Base-by-base conservation (phyloP, 305 asterid species). In the Fraxinus xanthoxyloides region DNA sequence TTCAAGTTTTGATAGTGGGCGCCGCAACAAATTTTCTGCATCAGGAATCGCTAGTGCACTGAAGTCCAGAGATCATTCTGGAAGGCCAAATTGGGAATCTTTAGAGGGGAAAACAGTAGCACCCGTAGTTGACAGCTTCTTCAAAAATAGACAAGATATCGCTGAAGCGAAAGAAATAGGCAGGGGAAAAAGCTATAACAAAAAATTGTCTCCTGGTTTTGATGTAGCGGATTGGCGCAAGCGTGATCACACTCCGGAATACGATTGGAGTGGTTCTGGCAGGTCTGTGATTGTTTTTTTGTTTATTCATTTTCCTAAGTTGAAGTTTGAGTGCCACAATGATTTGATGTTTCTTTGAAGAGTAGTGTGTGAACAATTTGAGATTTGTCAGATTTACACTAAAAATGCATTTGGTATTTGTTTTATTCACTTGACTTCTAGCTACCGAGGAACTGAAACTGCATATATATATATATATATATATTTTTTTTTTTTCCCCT, bases 151-250 rank as follows among this genome's bases (percentile, higher is more conserved):
- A 81, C 84, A 81, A 74, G 82, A 81, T 73, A 83, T 83, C 79
- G 81, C 87, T 23, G 97, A 90, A 86, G 88, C 84, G 43, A 91
- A 86, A 86, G 94, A 87, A 19, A 80, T 54, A 19, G 87, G 86
- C 76, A 86, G 88, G 79, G 84, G 79, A 51, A 83, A 86, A 43
- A 83, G 59, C 78, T 78, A 79, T 76, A 67, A 79, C n/a, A 83
- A 72, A 88, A 86, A 86, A 78, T 86, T 84, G 90, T 92, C 97
- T 76, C 96, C 93, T 48, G 97, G 88, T 87, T 87, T 85, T 85
- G 96, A 94, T 79, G 93, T 88, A 83, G 85, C 78, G 86, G 92
- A 83, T 67, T 87, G 82, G 77, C 89, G 79, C 79, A 91, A 87
- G 73, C 85, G 67, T 83, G 85, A 83, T 80, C 87, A 72, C 36